Percentiles rank a stretch among this genome's conserved stretches.
Conservation (phyloP, 1,284 basidiomycete species). For the Earliella scabrosa region DNA sequence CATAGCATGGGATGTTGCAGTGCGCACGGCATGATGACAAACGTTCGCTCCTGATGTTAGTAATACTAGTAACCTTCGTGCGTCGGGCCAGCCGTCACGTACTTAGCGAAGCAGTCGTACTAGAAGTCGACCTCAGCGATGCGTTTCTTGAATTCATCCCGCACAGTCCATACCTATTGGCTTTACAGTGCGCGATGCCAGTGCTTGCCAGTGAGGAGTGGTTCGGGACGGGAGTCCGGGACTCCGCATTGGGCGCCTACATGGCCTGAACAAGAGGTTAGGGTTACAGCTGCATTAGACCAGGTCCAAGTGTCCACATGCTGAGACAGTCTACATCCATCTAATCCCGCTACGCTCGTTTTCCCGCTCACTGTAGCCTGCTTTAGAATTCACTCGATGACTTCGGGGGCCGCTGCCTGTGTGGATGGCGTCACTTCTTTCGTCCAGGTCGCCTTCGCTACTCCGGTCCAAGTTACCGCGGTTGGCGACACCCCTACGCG, state of each 20-base stretch:
- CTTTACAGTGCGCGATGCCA: slow-evolving; percentile 29
- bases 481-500: slow-evolving; percentile 13
- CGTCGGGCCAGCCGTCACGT: slow-evolving; percentile 24
- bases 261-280: too few species aligned
- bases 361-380: background rate
- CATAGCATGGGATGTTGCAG: background rate
- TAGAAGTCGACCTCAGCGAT: slow-evolving; percentile 29
- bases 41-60: too few species aligned
- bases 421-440: slow-evolving; percentile 33
- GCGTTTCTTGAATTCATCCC: slow-evolving; percentile 27
- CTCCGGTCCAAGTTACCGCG: slow-evolving; percentile 13
- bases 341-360: background rate
- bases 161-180: slow-evolving; percentile 31
- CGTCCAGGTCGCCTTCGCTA: slow-evolving; percentile 11
- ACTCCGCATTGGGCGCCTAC: too few species aligned
- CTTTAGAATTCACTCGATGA: slow-evolving; percentile 22
- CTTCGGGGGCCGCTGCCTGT: slow-evolving; percentile 25
- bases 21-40: background rate
- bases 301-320: background rate
- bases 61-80: too few species aligned
- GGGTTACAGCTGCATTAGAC: background rate
- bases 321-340: background rate
- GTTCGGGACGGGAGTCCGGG: too few species aligned
- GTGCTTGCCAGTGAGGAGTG: slow-evolving; percentile 66
- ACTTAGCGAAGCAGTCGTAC: slow-evolving; percentile 31